Evolutionary conservation across 2,329 filamentous ascomycete genomes (phyloP).

Genomic region (Trichoderma sp.): DNA sequence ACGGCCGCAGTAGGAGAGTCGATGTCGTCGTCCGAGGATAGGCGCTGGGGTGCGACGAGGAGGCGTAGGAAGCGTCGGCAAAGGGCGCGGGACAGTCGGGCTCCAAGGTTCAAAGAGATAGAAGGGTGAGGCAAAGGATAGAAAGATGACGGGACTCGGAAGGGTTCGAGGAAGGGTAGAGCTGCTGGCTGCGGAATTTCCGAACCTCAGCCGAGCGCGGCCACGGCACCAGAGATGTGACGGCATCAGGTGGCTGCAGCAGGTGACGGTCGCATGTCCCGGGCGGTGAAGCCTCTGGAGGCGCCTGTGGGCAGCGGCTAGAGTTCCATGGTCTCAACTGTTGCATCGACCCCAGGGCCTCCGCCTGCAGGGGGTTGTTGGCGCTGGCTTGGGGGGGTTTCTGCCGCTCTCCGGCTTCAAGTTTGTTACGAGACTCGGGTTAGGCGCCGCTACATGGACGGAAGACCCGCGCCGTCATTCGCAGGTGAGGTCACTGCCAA

Average conservation of each 20-base stretch:
- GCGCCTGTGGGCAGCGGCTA: neutral
- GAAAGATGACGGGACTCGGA: neutral
- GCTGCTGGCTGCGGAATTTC: conserved; percentile 16
- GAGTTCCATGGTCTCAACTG: neutral
- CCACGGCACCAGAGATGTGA: conserved; percentile 26
- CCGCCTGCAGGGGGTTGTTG: conserved; percentile 11
- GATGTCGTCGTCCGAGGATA: neutral
- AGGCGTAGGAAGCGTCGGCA: neutral
- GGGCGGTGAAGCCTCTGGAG: conserved; percentile 7
- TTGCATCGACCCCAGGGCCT: conserved; percentile 1
- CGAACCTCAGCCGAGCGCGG: conserved; percentile 21
- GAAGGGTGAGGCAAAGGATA: neutral
- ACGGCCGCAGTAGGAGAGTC: neutral
- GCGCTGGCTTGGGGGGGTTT: neutral
- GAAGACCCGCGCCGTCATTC: neutral
- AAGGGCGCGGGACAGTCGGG: neutral
- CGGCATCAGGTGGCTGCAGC: conserved; percentile 32
- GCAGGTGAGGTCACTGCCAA: neutral
- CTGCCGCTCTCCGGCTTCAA: no score
- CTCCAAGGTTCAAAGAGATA: neutral
- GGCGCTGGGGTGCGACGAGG: neutral
- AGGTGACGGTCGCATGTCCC: conserved; percentile 25
- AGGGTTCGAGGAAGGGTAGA: conserved; percentile 2
- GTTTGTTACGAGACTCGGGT: no score
- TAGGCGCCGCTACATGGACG: no score